Conservation (phyloP, 1,284 basidiomycete species). For the Irpex lacteus region DNA sequence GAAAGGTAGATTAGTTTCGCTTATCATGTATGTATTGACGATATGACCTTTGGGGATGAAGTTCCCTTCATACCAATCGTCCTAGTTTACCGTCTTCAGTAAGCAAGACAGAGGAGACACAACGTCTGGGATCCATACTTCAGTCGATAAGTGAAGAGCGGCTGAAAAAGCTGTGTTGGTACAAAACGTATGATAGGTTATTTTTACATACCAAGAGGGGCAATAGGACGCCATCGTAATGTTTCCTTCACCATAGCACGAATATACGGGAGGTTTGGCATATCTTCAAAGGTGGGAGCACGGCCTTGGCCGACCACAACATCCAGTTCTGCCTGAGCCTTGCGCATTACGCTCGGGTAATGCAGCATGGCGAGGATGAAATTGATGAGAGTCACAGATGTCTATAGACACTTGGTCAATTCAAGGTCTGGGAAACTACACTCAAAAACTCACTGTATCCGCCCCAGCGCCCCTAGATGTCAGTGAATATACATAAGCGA, state of each 20-base stretch:
- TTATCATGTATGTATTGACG: not conserved
- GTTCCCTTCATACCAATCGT: not conserved
- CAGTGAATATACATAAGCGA: not conserved
- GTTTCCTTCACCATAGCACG: constrained; percentile 3
- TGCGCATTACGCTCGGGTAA: not conserved
- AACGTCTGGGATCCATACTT: not conserved
- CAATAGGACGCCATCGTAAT: not conserved
- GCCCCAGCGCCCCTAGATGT: not conserved
- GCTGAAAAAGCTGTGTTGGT: not conserved
- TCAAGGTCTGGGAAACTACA: too few relatives aligned
- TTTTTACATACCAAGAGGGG: not conserved
- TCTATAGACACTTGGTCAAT: not conserved
- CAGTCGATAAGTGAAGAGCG: not conserved
- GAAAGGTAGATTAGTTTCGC: not conserved
- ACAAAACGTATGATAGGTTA: not conserved
- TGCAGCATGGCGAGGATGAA: constrained; percentile 5
- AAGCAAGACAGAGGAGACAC: not conserved
- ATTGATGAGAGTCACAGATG: not conserved
- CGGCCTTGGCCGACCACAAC: not conserved
- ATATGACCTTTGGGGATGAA: not conserved
- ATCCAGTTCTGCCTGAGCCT: constrained; percentile 5
- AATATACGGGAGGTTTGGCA: constrained; percentile 1
- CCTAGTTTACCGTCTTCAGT: not conserved
- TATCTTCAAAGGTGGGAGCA: not conserved
- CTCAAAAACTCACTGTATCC: not conserved